These are phyloP conservation scores for Schizonepeta tenuifolia DNA, from an alignment of 257 asterid species.

Conservation along the genomic window DNA sequence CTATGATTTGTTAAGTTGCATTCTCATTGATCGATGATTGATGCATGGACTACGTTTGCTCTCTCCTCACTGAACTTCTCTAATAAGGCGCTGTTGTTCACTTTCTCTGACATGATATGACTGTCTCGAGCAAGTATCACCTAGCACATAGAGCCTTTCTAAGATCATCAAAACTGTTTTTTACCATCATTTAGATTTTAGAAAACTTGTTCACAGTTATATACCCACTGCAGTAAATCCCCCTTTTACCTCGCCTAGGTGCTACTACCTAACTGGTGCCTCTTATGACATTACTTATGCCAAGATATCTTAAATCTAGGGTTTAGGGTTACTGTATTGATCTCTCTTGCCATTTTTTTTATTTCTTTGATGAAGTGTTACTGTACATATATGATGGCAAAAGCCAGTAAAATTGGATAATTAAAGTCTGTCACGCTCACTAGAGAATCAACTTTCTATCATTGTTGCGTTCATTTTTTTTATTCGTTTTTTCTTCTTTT, in stretches of 20 bases:
- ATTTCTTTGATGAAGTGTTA: constrained; percentile 15
- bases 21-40: constrained; percentile 27
- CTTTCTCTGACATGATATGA: constrained; percentile 14
- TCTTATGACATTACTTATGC: not conserved
- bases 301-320: constrained; percentile 4
- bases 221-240: not conserved
- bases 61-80: constrained; percentile 11
- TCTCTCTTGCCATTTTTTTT: constrained; percentile 8
- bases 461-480: not conserved
- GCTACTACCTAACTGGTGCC: not conserved
- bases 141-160: constrained; percentile 4
- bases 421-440: not conserved
- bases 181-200: not conserved
- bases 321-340: no score
- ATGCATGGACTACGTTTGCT: not conserved
- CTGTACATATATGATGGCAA: not conserved
- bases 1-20: constrained; percentile 21
- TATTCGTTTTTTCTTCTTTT: not conserved
- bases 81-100: constrained; percentile 16
- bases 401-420: not conserved
- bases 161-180: constrained; percentile 6
- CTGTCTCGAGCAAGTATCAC: constrained; percentile 14
- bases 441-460: constrained; percentile 15
- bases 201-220: not conserved
- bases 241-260: not conserved